phyloP scores from a whole-genome alignment of 768 basidiomycete species.

The Termitomyces sp. region DNA sequence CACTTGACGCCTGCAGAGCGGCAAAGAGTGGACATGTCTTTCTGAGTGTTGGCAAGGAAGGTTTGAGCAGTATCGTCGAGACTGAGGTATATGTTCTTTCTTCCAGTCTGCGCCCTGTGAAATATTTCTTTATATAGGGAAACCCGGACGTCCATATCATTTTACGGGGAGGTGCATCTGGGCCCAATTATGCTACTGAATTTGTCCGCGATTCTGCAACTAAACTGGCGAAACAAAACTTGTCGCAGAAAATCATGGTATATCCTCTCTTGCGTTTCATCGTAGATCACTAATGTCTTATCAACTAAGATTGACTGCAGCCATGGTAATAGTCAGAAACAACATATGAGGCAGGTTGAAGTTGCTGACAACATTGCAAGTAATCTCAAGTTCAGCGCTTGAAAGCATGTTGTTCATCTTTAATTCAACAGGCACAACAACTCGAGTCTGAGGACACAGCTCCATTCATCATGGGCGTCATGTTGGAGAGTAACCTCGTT shows the following conservation, averaged over 20 bases:
- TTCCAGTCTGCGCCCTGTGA: neutral
- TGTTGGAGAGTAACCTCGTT: conserved; percentile 90
- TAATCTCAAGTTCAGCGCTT: conserved; percentile 1
- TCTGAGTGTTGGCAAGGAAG: conserved; percentile 95
- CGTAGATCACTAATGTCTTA: neutral
- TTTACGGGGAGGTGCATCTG: conserved; percentile 81
- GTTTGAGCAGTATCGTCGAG: conserved; percentile 90
- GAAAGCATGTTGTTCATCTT: neutral
- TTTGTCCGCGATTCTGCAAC: conserved; percentile 70
- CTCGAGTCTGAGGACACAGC: conserved; percentile 68
- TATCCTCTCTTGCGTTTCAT: conserved; percentile 6
- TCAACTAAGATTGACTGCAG: conserved; percentile 83
- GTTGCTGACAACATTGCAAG: conserved; percentile 89
- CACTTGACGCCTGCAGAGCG: conserved; percentile 92
- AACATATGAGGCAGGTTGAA: conserved; percentile 81
- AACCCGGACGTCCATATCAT: conserved; percentile 94
- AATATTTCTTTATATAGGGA: conserved; percentile 39
- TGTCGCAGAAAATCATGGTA: conserved; percentile 86
- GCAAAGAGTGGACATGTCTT: conserved; percentile 91
- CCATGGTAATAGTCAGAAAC: conserved; percentile 92
- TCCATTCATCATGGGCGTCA: conserved; percentile 79
- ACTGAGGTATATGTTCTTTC: conserved; percentile 57
- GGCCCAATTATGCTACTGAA: conserved; percentile 84
- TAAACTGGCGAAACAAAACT: conserved; percentile 73
- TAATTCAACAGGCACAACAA: conserved; percentile 53